Conservation (phyloP, 2,329 filamentous ascomycete species). For the Fusarium austroafricanum region DNA sequence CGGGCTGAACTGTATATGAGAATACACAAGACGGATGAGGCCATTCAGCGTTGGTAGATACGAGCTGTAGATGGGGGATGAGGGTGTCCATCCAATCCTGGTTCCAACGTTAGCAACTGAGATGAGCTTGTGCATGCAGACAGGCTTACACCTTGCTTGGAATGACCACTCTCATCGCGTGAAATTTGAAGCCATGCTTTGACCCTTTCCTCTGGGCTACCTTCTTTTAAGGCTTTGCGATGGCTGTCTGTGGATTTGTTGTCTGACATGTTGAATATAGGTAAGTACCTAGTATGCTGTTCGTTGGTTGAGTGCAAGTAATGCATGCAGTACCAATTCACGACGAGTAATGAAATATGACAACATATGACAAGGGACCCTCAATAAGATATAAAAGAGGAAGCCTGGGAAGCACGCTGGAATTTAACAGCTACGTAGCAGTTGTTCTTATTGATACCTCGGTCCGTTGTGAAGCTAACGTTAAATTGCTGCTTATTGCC, state of each 20-base stretch:
- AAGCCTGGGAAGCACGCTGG: not conserved
- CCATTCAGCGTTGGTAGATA: slow-evolving; percentile 47
- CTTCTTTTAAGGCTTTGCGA: slow-evolving; percentile 43
- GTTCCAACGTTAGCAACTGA: not conserved
- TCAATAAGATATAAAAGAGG: not conserved
- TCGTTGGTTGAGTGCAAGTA: not conserved
- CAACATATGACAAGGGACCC: not conserved
- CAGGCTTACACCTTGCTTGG: slow-evolving; percentile 49
- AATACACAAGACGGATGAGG: slow-evolving; percentile 58
- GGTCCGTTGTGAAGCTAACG: slow-evolving; percentile 12
- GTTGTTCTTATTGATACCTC: slow-evolving; percentile 13
- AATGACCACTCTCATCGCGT: slow-evolving; percentile 44
- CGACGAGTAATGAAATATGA: not conserved
- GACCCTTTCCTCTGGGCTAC: slow-evolving; percentile 49
- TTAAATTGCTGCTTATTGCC: slow-evolving; percentile 9
- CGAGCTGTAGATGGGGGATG: slow-evolving; percentile 55
- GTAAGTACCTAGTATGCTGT: not conserved
- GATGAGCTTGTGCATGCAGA: not conserved
- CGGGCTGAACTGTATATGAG: slow-evolving; percentile 60
- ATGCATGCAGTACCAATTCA: not conserved
- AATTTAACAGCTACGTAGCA: not conserved
- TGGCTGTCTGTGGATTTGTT: slow-evolving; percentile 4
- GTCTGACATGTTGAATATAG: slow-evolving; percentile 16
- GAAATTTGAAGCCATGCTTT: slow-evolving; percentile 49
- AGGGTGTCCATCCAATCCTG: slow-evolving; percentile 61